Evolutionary conservation across 257 asterid species (phyloP), one percentile per base, ranked within the genome.

Genomic region (Salvia hispanica): DNA sequence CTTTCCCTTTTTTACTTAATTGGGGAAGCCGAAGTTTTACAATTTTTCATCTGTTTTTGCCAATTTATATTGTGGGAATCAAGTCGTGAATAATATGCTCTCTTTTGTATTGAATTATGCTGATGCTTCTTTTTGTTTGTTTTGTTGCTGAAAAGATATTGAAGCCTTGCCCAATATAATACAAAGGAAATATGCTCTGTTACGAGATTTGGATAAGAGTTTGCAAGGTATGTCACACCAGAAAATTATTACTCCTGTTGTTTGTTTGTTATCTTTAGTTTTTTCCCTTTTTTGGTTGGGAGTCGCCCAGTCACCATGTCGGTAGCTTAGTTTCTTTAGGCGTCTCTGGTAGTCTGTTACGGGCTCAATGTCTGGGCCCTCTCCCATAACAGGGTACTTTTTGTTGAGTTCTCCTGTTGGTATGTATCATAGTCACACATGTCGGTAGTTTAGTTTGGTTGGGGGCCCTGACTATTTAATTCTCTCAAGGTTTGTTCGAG

Each of bases 161-260:
- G 97, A 84, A 79, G 97, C 89, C n/a, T 75, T 93, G 18, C 99
- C 99, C 1, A 85, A 77, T 50, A 87, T 86, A 73, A 67, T 93
- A 66, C 91, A 79, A 74, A 83, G 91, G 84, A 93, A 93, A 77
- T 93, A 93, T 71, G 85, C 86, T 2, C 80, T 93, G 52, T 69
- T 93, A 80, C 92, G 87, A 9, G 96, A 93, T 66, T 79, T 93
- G 73, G 96, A 93, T 77, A 90, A 83, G 72, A 93, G 99, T 67
- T 71, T 90, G 58, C 97, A 86, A 79, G 99, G 99, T 92, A 79
- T 58, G 76, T 39, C 4, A 43, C 14, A 10, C 14, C 52, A 45
- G 31, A 45, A 43, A 54, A 56, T 0, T 34, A 9, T 5, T 25
- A 25, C 5, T 31, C 16, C 5, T 28, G 34, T 51, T 8, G 65